Base-by-base conservation (phyloP, 768 basidiomycete species). In the Mycena olivaceomarginata region DNA sequence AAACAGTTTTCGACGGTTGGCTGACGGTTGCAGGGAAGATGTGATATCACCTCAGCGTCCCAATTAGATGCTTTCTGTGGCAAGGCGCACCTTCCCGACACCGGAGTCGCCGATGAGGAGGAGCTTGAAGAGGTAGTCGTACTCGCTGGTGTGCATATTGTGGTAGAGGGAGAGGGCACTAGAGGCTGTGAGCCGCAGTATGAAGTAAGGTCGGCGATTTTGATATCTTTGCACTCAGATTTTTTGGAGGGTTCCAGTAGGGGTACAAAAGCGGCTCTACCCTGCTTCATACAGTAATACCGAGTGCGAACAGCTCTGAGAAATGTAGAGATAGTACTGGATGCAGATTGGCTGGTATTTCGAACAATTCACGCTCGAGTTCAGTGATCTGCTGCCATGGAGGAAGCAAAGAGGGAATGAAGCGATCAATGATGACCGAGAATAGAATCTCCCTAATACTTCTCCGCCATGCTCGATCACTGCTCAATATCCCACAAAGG, bases 71-170 rank as follows among this genome's bases (percentile, higher is more conserved):
- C n/a, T 51, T 10, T 16, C 8, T 18, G 20, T 9, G 20, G 16
- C 12, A 31, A 18, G 18, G 7, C 18, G 22, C 41, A 74, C 53
- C 67, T 67, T 81, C 45, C 53, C 83, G 86, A 77, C 77, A 97
- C 97, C 97, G 80, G 97, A 98, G 88, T 98, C 97, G 70, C 97
- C 97, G 83, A 98, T 98, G 86, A 98, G 94, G 74, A 98, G 92
- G 81, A 99, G 94, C 95, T 96, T 98, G 93, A 97, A 96, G 86
- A 98, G 91, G 83, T 98, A 98, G 90, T 99, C 98, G 89, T 99
- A 99, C 87, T 98, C 97, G 67, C 96, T 95, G 72, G 96, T 95
- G 67, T 96, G 95, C 96, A 96, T 96, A 70, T 73, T 80, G 78
- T 77, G 70, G 77, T 72, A 57, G 65, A 65, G 69, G 56, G 60